Evolutionary conservation across 768 basidiomycete species (phyloP), one percentile per base, ranked within the genome.

Genomic region (Gyrodon lividus): DNA sequence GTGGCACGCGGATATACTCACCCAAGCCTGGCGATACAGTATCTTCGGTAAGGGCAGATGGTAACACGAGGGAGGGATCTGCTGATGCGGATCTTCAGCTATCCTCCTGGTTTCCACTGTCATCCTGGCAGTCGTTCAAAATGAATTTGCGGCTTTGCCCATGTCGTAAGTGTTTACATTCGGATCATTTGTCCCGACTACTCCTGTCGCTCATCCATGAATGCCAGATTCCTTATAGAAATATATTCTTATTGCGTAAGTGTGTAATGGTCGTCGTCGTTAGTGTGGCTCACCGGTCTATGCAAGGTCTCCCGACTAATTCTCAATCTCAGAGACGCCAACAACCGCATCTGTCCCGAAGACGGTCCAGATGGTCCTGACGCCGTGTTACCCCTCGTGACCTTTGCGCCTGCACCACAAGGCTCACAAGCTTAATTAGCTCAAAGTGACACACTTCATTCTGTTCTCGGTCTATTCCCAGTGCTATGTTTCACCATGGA

Each of bases 171-270:
- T 0, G 10, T 13, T 6, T 31, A 4, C 12, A 9, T 19, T 38
- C 42, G 23, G 28, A 5, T 14, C 17, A 1, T 16, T 9, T 41
- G 22, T 28, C 26, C 35, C 46, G 10, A n/a, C 17, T 23, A 22
- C 8, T 24, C 23, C 22, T 17, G 26, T 4, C 24, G 28, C 46
- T 61, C 22, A 55, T 51, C 20, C 24, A 41, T 43, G 16, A 37
- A 42, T 43, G 17, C n/a, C 42, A 63, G 61, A 22, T 20, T 52
- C 0, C 59, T 63, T 3, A 26, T 63, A 7, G 51, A 56, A 1
- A 44, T 43, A 13, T 63, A 63, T 48, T 58, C 59, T 0, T 62
- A 58, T 23, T 64, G 61, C 17, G 61, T 63, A 50, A 48, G 62
- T 58, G 51, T 13, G 12, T n/a, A 6, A 23, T 9, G 6, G 16